A percentile compares a stretch with the other conserved stretches of the same genome.
Conservation (phyloP, 2,329 filamentous ascomycete species). For the Daldinia sp. region DNA sequence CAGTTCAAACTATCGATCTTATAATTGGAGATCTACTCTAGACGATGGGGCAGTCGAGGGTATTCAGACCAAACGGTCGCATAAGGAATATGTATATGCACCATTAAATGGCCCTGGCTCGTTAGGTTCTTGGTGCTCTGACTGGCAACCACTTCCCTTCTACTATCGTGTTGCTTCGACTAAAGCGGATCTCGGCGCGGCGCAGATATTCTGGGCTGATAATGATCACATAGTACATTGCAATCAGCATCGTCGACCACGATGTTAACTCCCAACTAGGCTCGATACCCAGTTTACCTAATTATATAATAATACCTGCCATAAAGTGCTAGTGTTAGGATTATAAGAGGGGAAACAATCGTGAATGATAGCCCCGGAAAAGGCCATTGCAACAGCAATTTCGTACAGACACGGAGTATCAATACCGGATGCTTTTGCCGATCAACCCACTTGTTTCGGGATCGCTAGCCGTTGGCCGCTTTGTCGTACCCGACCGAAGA, state of each 20-base stretch:
- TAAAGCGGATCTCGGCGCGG: not conserved
- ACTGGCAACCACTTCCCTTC: not conserved
- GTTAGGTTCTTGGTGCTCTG: not conserved
- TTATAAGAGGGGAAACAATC: not conserved
- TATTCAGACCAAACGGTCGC: not conserved
- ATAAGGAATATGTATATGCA: not conserved
- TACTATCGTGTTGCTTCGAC: not conserved
- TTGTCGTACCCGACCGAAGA: not conserved
- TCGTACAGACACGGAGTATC: not conserved
- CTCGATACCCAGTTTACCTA: not conserved
- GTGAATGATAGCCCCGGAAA: not conserved
- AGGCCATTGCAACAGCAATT: not conserved
- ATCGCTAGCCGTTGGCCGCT: not conserved
- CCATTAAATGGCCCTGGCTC: too few relatives aligned
- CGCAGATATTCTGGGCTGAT: not conserved
- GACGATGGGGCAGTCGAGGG: not conserved
- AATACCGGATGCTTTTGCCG: not conserved
- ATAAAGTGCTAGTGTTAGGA: not conserved
- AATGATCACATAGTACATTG: not conserved
- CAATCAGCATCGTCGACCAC: not conserved
- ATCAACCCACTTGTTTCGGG: slow-evolving; percentile 1
- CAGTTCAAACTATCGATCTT: not conserved
- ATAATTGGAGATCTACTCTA: not conserved
- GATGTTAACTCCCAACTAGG: not conserved
- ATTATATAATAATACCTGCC: not conserved